These are phyloP conservation scores for Astrothelium subdiscretum DNA, from an alignment of 495 filamentous ascomycete genomes.

Conservation along the genomic window DNA sequence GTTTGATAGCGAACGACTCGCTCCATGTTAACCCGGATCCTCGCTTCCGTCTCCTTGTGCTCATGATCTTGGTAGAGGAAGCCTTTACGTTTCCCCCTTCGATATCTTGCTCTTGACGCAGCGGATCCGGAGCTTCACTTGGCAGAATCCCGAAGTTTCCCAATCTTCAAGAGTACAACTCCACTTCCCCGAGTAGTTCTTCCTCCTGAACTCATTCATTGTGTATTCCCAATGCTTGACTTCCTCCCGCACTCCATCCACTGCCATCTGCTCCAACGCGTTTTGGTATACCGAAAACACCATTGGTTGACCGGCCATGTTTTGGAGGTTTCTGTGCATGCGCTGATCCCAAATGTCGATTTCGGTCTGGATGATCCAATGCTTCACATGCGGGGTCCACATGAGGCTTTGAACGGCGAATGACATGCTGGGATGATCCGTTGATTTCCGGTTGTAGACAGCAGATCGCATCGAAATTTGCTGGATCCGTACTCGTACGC, in stretches of 20 bases:
- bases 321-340: too few species aligned
- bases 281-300: too few species aligned
- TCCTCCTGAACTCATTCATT: not conserved
- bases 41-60: too few species aligned
- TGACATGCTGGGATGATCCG: not conserved
- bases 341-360: constrained; percentile 22
- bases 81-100: not conserved
- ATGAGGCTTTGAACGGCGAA: not conserved
- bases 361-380: constrained; percentile 29
- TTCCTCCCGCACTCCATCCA: not conserved
- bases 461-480: not conserved
- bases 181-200: not conserved
- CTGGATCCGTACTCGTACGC: not conserved
- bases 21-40: too few species aligned
- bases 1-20: too few species aligned
- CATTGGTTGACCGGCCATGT: too few species aligned
- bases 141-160: not conserved
- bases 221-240: not conserved
- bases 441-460: not conserved
- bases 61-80: too few species aligned
- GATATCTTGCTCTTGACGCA: not conserved
- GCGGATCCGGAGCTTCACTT: not conserved
- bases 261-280: not conserved
- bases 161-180: not conserved
- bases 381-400: not conserved